phyloP scores from a whole-genome alignment of 345 rosid genomes.

The Heritiera fomes region DNA sequence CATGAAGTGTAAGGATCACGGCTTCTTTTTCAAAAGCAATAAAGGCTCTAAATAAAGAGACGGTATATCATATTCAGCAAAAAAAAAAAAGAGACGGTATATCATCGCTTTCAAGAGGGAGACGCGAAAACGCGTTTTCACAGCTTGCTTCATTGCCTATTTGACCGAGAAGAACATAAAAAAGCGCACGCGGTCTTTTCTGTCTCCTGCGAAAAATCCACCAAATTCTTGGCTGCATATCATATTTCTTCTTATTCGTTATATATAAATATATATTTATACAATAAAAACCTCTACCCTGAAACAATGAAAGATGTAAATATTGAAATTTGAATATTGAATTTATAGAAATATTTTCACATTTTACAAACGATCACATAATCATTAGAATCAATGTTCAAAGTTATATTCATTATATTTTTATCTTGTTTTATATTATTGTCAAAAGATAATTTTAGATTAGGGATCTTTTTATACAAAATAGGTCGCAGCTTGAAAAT shows the following conservation, averaged over 20 bases:
- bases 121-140: constrained; percentile 30
- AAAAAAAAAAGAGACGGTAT: no score
- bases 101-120: not conserved
- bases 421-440: not conserved
- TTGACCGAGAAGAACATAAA: no score
- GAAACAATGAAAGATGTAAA: no score
- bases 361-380: no score
- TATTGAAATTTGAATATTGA: no score
- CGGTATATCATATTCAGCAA: no score
- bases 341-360: no score
- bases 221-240: not conserved
- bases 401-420: no score
- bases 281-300: no score
- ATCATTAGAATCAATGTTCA: no score
- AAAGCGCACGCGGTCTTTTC: not conserved
- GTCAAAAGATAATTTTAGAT: not conserved
- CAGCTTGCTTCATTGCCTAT: constrained; percentile 14
- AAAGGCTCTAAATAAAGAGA: not conserved
- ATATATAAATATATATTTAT: no score
- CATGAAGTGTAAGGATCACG: not conserved
- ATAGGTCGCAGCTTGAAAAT: no score
- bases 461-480: not conserved
- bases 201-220: not conserved
- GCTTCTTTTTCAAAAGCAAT: constrained; percentile 18
- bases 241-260: not conserved